phyloP scores from a whole-genome alignment of 2,329 filamentous ascomycete genomes.

The Pseudogymnoascus sp. region DNA sequence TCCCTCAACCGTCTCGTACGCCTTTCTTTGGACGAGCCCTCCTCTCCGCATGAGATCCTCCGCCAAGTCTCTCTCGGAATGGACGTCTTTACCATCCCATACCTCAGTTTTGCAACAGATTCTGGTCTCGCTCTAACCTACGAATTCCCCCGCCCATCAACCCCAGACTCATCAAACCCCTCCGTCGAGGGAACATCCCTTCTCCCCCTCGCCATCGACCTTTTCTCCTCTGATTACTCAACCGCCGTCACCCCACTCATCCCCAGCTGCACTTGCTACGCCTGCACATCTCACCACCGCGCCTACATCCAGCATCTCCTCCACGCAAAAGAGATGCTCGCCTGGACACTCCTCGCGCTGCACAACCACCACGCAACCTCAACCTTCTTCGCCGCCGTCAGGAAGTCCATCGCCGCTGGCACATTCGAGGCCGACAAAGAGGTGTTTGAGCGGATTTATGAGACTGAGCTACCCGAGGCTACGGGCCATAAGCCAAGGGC shows the following conservation, averaged over 20 bases:
- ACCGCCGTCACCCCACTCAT: conserved; percentile 55
- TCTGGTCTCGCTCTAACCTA: conserved; percentile 80
- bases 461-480: conserved; percentile 60
- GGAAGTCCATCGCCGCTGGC: conserved; percentile 50
- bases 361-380: conserved; percentile 76
- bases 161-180: neutral
- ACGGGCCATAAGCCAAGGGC: conserved; percentile 72
- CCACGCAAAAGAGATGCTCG: conserved; percentile 89
- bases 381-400: conserved; percentile 65
- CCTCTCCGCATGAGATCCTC: conserved; percentile 69
- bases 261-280: conserved; percentile 66
- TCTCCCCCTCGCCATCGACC: conserved; percentile 62
- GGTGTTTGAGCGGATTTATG: conserved; percentile 50
- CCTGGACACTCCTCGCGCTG: conserved; percentile 84
- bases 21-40: conserved; percentile 62
- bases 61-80: conserved; percentile 68
- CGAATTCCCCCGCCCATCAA: conserved; percentile 49
- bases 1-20: conserved; percentile 58
- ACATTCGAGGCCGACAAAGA: conserved; percentile 49
- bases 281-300: conserved; percentile 74
- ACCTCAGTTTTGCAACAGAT: conserved; percentile 68
- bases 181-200: conserved; percentile 17
- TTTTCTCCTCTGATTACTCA: conserved; percentile 61
- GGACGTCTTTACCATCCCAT: conserved; percentile 72
- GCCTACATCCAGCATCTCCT: conserved; percentile 86